phyloP scores from a whole-genome alignment of 2,329 filamentous ascomycete genomes.

The Aspergillus flavus region DNA sequence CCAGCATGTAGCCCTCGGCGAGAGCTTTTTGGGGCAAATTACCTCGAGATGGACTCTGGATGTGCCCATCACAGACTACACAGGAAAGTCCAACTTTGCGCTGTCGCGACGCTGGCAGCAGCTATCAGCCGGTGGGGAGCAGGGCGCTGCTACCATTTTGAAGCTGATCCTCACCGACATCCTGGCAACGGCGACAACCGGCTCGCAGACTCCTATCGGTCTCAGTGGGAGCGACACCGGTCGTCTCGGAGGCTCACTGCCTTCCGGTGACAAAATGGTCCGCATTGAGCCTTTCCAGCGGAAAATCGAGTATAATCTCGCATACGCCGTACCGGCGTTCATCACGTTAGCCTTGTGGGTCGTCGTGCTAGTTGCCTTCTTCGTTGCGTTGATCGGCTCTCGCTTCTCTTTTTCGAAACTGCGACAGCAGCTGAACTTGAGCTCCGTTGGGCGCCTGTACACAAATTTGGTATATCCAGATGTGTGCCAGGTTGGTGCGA shows the following conservation, averaged over 20 bases:
- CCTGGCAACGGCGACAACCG: slow-evolving; percentile 47
- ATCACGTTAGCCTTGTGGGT: no score
- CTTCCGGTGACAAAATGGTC: slow-evolving; percentile 18
- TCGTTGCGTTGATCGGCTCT: background rate
- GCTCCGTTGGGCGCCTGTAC: no score
- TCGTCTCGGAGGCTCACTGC: no score
- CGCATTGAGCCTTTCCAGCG: slow-evolving; percentile 30
- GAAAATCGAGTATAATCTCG: slow-evolving; percentile 35
- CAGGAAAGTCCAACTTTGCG: slow-evolving; percentile 41
- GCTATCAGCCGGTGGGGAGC: slow-evolving; percentile 28
- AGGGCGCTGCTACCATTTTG: slow-evolving; percentile 38
- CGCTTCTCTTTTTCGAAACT: no score
- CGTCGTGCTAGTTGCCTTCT: slow-evolving; percentile 12
- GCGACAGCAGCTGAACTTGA: no score
- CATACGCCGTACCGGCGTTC: slow-evolving; percentile 39
- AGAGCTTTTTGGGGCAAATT: slow-evolving; percentile 33
- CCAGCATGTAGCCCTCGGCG: slow-evolving; percentile 36
- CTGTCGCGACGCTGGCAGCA: slow-evolving; percentile 47
- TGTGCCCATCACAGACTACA: slow-evolving; percentile 32
- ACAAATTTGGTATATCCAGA: no score
- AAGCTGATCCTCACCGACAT: slow-evolving; percentile 52
- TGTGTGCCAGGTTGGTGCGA: no score
- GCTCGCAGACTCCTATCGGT: slow-evolving; percentile 24
- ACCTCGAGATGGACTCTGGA: slow-evolving; percentile 22
- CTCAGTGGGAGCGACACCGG: no score